Evolutionary conservation across 768 basidiomycete genomes (phyloP), one percentile per base, ranked within the genome.

Genomic region (Trametes maxima): DNA sequence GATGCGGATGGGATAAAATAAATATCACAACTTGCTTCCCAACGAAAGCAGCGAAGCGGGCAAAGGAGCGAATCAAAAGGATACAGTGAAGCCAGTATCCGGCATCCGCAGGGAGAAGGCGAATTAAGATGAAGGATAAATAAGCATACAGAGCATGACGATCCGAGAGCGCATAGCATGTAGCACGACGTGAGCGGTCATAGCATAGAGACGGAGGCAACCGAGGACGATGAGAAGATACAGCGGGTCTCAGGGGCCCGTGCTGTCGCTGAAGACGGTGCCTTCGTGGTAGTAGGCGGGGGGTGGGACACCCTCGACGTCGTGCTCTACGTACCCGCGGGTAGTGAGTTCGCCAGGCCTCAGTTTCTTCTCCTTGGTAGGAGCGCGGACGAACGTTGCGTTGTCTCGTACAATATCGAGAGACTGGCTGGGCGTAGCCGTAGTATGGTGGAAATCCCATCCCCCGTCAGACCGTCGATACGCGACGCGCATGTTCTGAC

Each of bases 401-500:
- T 52, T 25, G 54, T 65, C 60, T 37, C 62, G 63, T 3, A 57
- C 10, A 43, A 67, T 54, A 54, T 65, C 57, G 57, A 54, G 36
- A 17, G 59, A 58, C 28, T 54, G 56, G 16, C 48, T 44, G 1
- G 62, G 53, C 17, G 49, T 47, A 13, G 56, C 46, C 5, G 49
- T 21, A 19, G 58, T 39, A 46, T 80, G 76, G 14, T 77, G 71
- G 63, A 85, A 85, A 46, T 80, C 76, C 85, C 84, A 86, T 54
- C 78, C 80, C 21, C 85, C 84, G 61, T 85, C 82, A 10, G 79
- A 72, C 44, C 80, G 75, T 48, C 83, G 79, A 44, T 74, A 70
- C 1, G 84, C 84, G 40, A 85, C 80, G 21, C 84, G 84, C 85
- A 86, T 85, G 69, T 82, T 80, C 58, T 74, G 69, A 13, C 84